Conservation (phyloP, 2,329 filamentous ascomycete species). For the Colletotrichum sidae region DNA sequence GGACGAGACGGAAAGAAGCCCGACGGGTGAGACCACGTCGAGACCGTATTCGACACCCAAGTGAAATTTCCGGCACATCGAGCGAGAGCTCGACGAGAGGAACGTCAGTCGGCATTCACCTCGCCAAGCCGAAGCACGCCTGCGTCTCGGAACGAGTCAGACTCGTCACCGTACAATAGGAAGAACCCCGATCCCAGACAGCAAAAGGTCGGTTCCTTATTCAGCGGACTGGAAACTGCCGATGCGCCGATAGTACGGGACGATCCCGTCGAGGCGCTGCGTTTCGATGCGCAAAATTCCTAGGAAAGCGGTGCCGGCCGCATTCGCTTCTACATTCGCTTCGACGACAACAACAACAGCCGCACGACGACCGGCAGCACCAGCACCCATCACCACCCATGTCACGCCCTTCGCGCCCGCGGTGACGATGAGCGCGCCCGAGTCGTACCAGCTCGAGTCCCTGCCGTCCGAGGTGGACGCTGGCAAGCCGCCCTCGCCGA, state of each 20-base stretch:
- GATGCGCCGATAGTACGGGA: conserved; percentile 21
- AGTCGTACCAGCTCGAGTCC: conserved; percentile 35
- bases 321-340: not conserved
- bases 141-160: conserved; percentile 12
- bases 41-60: too few relatives aligned
- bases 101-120: too few relatives aligned
- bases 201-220: not conserved
- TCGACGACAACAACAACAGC: not conserved
- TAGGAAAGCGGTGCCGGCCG: not conserved
- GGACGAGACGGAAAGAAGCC: not conserved
- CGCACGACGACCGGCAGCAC: not conserved
- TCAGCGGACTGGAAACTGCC: conserved; percentile 16
- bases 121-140: not conserved
- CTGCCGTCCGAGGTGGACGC: conserved; percentile 34
- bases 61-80: too few relatives aligned
- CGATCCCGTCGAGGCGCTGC: not conserved
- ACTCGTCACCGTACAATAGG: not conserved
- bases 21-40: not conserved
- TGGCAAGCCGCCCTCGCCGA: conserved; percentile 38
- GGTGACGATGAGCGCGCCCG: conserved; percentile 29
- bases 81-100: too few relatives aligned
- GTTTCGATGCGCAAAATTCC: conserved; percentile 6
- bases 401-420: conserved; percentile 8
- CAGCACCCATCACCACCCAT: not conserved
- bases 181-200: not conserved